Evolutionary conservation across 768 basidiomycete species (phyloP).

Genomic region (Glaciozyma martinii): DNA sequence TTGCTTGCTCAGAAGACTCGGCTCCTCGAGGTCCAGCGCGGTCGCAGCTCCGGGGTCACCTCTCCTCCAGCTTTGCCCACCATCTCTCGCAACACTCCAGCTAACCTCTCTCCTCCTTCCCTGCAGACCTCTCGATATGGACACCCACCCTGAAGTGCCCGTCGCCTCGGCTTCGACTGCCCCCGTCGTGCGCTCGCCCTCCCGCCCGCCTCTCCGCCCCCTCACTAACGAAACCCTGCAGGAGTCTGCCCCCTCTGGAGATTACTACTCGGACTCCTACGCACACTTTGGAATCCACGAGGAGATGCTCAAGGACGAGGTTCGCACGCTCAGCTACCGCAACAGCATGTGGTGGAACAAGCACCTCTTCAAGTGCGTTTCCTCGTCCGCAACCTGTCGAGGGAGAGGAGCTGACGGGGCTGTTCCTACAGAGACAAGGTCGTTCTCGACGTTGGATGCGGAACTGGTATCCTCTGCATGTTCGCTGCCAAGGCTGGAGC

Average conservation of each 20-base stretch:
- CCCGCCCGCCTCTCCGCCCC: not conserved
- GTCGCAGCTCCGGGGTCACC: no score
- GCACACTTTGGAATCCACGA: conserved; percentile 42
- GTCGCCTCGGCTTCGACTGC: conserved; percentile 1
- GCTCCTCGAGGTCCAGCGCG: no score
- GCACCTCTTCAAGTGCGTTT: conserved; percentile 78
- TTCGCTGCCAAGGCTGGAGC: conserved; percentile 38
- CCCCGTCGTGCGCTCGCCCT: not conserved
- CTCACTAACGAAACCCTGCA: not conserved
- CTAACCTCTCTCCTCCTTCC: no score
- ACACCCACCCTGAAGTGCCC: not conserved
- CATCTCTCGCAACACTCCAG: no score
- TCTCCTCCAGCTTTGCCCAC: no score
- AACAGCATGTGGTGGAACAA: conserved; percentile 87
- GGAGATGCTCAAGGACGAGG: conserved; percentile 96
- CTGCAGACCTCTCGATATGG: no score
- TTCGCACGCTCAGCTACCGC: conserved; percentile 91
- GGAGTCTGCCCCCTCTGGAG: conserved; percentile 25
- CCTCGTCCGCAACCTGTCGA: no score
- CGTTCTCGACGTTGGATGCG: conserved; percentile 96
- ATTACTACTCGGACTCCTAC: conserved; percentile 31
- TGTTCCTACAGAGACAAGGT: conserved; percentile 50
- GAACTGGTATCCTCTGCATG: conserved; percentile 73
- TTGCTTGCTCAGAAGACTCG: no score
- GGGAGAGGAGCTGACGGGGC: not conserved